phyloP scores from a whole-genome alignment of 352 stramenopile genomes.

The Globisporangium mamillatum region DNA sequence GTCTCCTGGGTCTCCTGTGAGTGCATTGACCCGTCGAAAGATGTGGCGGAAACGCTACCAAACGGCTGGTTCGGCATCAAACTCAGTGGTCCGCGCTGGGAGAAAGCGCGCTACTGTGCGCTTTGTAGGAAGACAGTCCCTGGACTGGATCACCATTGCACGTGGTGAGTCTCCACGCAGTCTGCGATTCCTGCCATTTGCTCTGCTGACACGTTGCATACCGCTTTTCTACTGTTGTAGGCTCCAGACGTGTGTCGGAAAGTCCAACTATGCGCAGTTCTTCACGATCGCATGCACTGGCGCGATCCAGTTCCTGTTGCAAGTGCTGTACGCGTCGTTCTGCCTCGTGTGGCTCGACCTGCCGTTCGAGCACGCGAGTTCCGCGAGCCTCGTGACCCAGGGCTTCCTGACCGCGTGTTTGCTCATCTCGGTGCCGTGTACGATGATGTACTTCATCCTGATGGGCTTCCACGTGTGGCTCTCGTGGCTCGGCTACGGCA shows the following conservation, averaged over 20 bases:
- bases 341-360: constrained; percentile 62
- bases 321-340: constrained; percentile 47
- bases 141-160: constrained; percentile 85
- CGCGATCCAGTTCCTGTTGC: constrained; percentile 63
- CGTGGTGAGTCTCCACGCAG: constrained; percentile 36
- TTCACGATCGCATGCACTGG: constrained; percentile 73
- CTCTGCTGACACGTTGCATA: background rate
- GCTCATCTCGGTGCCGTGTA: constrained; percentile 73
- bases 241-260: constrained; percentile 84
- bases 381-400: constrained; percentile 35
- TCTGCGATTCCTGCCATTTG: background rate
- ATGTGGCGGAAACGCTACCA: constrained; percentile 31
- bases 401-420: constrained; percentile 46
- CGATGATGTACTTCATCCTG: constrained; percentile 84
- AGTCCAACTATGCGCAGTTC: constrained; percentile 85
- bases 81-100: constrained; percentile 66
- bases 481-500: constrained; percentile 76
- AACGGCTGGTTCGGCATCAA: constrained; percentile 73
- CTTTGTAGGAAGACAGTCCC: constrained; percentile 77
- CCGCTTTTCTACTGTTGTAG: constrained; percentile 17
- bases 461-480: constrained; percentile 82
- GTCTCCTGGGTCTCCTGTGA: constrained; percentile 72
- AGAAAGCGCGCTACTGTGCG: constrained; percentile 79
- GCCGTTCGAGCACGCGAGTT: constrained; percentile 23
- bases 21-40: constrained; percentile 52